Percentiles rank a stretch among this genome's conserved stretches.
Conservation (phyloP, 2,329 filamentous ascomycete species). For the Seiridium cupressi region DNA sequence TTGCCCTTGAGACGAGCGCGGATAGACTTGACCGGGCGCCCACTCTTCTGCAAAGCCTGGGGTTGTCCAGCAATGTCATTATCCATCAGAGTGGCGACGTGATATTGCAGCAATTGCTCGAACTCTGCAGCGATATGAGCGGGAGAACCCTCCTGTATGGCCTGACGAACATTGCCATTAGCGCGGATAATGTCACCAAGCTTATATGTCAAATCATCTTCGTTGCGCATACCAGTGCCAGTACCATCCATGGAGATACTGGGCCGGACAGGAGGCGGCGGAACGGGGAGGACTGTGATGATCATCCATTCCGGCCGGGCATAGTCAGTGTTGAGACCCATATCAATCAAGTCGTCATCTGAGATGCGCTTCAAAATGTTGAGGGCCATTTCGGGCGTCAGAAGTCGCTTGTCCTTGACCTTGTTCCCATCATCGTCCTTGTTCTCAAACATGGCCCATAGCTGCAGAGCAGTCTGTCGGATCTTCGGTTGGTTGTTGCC, state of each 20-base stretch:
- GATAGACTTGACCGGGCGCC: constrained; percentile 93
- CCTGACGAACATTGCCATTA: constrained; percentile 90
- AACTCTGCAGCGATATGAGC: constrained; percentile 91
- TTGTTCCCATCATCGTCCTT: constrained; percentile 74
- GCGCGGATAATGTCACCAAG: constrained; percentile 96
- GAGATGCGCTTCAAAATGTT: constrained; percentile 84
- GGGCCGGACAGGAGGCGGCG: constrained; percentile 90
- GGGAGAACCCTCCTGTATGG: constrained; percentile 86
- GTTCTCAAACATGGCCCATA: constrained; percentile 73
- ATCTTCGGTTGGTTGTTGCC: constrained; percentile 89
- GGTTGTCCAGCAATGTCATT: constrained; percentile 97
- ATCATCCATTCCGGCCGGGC: constrained; percentile 99
- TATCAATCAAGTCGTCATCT: constrained; percentile 76
- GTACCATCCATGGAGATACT: constrained; percentile 97
- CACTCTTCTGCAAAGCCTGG: constrained; percentile 93
- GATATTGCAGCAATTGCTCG: constrained; percentile 89
- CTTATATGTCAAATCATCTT: constrained; percentile 99
- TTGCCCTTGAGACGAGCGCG: constrained; percentile 98
- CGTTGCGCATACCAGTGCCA: constrained; percentile 85
- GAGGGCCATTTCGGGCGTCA: constrained; percentile 82
- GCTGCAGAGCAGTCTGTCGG: constrained; percentile 79
- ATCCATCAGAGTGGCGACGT: constrained; percentile 99
- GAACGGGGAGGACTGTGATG: constrained; percentile 89
- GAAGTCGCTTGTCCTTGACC: constrained; percentile 73
- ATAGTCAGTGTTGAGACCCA: constrained; percentile 93